phyloP scores from a whole-genome alignment of 805 yeast genomes.

The Sugiyamaella lignohabitans region DNA sequence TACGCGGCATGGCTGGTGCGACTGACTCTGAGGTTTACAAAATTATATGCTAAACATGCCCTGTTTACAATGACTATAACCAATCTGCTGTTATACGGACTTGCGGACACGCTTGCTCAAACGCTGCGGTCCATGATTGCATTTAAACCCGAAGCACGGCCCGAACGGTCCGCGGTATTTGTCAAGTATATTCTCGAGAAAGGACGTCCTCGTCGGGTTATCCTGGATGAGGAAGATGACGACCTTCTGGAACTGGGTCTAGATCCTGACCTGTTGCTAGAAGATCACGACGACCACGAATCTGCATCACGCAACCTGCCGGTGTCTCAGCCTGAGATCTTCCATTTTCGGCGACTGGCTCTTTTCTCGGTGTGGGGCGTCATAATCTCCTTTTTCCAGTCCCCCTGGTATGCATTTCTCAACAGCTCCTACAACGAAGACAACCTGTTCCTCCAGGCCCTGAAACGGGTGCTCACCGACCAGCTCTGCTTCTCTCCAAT shows the following conservation, averaged over 20 bases:
- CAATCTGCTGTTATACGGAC: constrained; percentile 73
- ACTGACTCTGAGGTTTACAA: constrained; percentile 28
- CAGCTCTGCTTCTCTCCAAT: constrained; percentile 82
- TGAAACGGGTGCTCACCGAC: constrained; percentile 83
- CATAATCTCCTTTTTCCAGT: constrained; percentile 72
- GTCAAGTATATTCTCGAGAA: constrained; percentile 27
- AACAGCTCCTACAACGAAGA: constrained; percentile 72
- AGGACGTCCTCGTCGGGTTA: constrained; percentile 29
- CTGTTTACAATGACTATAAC: constrained; percentile 74
- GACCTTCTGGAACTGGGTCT: constrained; percentile 32
- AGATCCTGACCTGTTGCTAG: constrained; percentile 12
- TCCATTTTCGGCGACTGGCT: constrained; percentile 61
- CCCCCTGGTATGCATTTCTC: constrained; percentile 80
- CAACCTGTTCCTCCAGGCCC: constrained; percentile 65
- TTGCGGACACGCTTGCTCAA: constrained; percentile 91
- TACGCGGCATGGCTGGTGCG: constrained; percentile 30
- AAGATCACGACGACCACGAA: constrained; percentile 6
- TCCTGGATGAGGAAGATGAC: constrained; percentile 32
- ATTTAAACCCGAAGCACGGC: constrained; percentile 21
- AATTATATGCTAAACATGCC: constrained; percentile 52
- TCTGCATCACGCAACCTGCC: constrained; percentile 3
- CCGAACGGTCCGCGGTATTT: constrained; percentile 13
- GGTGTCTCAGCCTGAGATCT: constrained; percentile 31
- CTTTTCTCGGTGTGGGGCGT: constrained; percentile 83
- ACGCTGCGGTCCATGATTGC: constrained; percentile 42